Evolutionary conservation across 2,329 filamentous ascomycete species (phyloP).

Genomic region (Aspergillus tamarii): DNA sequence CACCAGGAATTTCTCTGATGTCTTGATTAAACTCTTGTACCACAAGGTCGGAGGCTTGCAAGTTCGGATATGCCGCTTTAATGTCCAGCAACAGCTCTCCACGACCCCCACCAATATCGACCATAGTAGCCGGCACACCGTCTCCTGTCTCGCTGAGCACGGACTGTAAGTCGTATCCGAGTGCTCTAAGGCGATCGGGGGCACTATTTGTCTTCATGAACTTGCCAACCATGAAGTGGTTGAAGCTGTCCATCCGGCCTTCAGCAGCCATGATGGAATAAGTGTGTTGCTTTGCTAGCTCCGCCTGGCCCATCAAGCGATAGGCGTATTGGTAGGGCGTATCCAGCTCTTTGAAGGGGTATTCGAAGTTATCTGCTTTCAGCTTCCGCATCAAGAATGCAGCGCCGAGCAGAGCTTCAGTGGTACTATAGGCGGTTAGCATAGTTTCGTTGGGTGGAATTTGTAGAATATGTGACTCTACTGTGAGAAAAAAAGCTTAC

Average conservation of each 20-base stretch:
- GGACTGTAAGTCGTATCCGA: constrained; percentile 38
- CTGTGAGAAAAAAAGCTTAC: constrained; percentile 20
- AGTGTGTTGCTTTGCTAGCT: constrained; percentile 35
- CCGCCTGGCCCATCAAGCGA: constrained; percentile 32
- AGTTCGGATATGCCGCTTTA: constrained; percentile 36
- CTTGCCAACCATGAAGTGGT: constrained; percentile 44
- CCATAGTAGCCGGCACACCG: constrained; percentile 28
- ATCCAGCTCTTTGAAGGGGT: constrained; percentile 38
- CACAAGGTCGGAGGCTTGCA: constrained; percentile 31
- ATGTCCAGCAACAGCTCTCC: constrained; percentile 43
- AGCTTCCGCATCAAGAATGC: constrained; percentile 43
- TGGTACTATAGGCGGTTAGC: constrained; percentile 29
- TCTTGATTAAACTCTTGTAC: constrained; percentile 43
- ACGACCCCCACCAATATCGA: constrained; percentile 43
- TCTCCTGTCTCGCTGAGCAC: constrained; percentile 21
- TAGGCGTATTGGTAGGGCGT: constrained; percentile 42
- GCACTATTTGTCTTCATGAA: constrained; percentile 39
- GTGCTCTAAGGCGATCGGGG: constrained; percentile 32
- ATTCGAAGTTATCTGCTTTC: constrained; percentile 36
- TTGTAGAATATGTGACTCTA: neutral
- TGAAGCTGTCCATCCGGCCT: constrained; percentile 45
- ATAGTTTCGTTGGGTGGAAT: neutral
- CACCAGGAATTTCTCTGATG: constrained; percentile 28
- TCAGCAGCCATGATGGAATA: constrained; percentile 42
- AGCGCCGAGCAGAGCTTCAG: constrained; percentile 38